Evolutionary conservation across 208 protist species (phyloP), one percentile per base, ranked within the genome.

Genomic region (Trypanosoma theileri): DNA sequence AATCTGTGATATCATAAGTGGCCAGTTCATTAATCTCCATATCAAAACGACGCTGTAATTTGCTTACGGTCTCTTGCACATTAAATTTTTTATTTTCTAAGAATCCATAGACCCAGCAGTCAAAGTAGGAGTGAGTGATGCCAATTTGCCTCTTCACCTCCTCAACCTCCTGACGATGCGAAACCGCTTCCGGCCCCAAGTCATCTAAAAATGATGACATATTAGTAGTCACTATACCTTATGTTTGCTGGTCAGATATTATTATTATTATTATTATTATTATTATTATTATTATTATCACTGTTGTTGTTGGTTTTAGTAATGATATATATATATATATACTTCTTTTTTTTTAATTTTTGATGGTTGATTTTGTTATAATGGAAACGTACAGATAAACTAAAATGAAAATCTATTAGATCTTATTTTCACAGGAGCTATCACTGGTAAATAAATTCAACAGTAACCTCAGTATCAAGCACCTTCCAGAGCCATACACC

Each of bases 71-170:
- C 52, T 89, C 83, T 9, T 85, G 69, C 17, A 92, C 66, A 50
- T 87, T 64, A 46, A 88, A 93, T 45, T 93, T 88, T 54, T 93
- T 93, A 63, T 93, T 93, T 60, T 90, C 84, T 10, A 93, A 67
- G 46, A 93, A 93, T 11, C 82, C 77, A 60, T 93, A 93, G 0
- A 93, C 74, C 84, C 87, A 93, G 52, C 76, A 75, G 21, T 90
- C 84, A 31, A 92, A 91, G 61, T 91, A 84, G 58, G 79, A 68
- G 77, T 91, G 82, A 17, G 46, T 51, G 51, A 94, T 88, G 57
- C 76, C 78, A 26, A 94, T 56, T 42, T 79, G 74, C 12, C 56
- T 52, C 66, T 88, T 88, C 56, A 94, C 76, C 61, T 86, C 80
- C 19, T 92, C 84, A 16, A 94, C 66, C 61, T 90, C 73, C 4